phyloP scores from a whole-genome alignment of 2,329 filamentous ascomycete species.

The Dryadomyces quercus-mongolicae region DNA sequence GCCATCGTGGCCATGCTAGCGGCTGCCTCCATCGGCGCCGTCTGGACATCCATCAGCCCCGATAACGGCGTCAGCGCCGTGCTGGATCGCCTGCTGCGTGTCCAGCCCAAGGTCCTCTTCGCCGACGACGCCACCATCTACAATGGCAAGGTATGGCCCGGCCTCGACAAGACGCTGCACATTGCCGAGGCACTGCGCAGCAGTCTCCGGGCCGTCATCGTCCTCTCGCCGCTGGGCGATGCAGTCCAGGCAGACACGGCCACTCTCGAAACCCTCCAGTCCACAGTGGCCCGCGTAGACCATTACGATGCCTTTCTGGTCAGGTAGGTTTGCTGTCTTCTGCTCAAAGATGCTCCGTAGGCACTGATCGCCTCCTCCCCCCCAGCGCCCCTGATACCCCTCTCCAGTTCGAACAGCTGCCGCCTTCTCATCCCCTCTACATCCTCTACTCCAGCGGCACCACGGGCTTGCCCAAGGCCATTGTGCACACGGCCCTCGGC shows the following conservation, averaged over 20 bases:
- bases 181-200: constrained; percentile 57
- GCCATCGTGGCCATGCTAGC: constrained; percentile 82
- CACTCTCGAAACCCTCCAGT: constrained; percentile 27
- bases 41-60: constrained; percentile 89
- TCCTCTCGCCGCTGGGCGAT: constrained; percentile 47
- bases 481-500: constrained; percentile 82
- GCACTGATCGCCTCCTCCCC: no score
- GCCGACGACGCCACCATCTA: constrained; percentile 82
- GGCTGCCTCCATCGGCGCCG: constrained; percentile 66
- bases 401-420: constrained; percentile 62
- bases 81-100: constrained; percentile 74
- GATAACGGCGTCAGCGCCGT: constrained; percentile 89
- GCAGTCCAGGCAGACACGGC: constrained; percentile 12
- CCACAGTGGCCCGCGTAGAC: constrained; percentile 26
- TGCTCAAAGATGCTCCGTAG: background rate
- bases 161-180: constrained; percentile 64
- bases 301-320: constrained; percentile 34
- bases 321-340: constrained; percentile 15
- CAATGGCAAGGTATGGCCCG: constrained; percentile 82
- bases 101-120: constrained; percentile 71
- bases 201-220: constrained; percentile 60
- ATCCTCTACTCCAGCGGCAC: constrained; percentile 91
- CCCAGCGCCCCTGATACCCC: constrained; percentile 27
- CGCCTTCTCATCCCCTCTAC: constrained; percentile 80
- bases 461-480: constrained; percentile 78